phyloP scores from a whole-genome alignment of 1,284 basidiomycete genomes.

The Marasmius sp. region DNA sequence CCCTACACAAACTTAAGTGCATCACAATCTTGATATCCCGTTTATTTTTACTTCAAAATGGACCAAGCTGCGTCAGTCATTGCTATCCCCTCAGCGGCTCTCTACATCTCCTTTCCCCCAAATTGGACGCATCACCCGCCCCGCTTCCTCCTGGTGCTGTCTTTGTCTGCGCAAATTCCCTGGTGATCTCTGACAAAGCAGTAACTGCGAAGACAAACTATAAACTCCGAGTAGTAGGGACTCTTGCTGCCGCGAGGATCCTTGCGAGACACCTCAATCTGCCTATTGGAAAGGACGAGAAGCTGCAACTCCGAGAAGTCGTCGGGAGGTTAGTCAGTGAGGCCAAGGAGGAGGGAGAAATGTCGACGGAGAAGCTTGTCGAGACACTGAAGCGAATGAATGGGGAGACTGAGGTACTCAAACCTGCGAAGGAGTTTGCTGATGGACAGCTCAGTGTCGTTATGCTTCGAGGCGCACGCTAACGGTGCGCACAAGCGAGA shows the following conservation, averaged over 20 bases:
- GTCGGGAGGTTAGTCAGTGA: conserved; percentile 51
- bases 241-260: conserved; percentile 74
- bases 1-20: background rate
- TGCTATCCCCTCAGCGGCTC: conserved; percentile 63
- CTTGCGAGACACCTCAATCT: conserved; percentile 61
- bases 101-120: conserved; percentile 83
- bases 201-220: conserved; percentile 76
- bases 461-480: conserved; percentile 47
- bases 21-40: background rate
- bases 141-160: conserved; percentile 55
- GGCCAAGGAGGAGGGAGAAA: conserved; percentile 37
- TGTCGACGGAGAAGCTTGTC: conserved; percentile 43
- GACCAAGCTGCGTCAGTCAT: conserved; percentile 86
- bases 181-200: conserved; percentile 82
- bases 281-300: conserved; percentile 42
- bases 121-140: conserved; percentile 63
- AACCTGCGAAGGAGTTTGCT: conserved; percentile 33
- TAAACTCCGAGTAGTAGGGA: conserved; percentile 88
- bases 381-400: conserved; percentile 48
- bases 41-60: conserved; percentile 47
- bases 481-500: conserved; percentile 40
- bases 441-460: conserved; percentile 56
- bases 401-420: conserved; percentile 52
- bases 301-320: conserved; percentile 51
- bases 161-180: conserved; percentile 83